These are phyloP conservation scores for Dinochytrium kinnereticum DNA, from an alignment of 371 early-diverging fungal genomes.

Conservation along the genomic window DNA sequence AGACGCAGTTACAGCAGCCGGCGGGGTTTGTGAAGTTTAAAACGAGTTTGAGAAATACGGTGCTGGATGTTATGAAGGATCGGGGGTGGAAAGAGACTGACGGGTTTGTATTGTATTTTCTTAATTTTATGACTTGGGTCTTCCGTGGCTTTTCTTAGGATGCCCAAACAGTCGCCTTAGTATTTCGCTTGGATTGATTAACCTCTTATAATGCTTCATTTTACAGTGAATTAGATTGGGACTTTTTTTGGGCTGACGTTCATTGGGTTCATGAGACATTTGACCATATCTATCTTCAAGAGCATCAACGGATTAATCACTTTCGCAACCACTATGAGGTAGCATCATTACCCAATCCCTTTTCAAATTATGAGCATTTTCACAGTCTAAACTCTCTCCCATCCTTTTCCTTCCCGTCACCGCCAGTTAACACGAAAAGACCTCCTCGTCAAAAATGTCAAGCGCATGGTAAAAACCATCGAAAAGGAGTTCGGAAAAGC, in stretches of 20 bases:
- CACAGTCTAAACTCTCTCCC: too few species aligned
- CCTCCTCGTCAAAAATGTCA: slow-evolving; percentile 65
- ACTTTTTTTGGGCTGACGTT: slow-evolving; percentile 65
- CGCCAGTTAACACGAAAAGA: slow-evolving; percentile 65
- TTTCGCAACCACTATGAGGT: slow-evolving; percentile 69
- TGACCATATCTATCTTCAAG: slow-evolving; percentile 58
- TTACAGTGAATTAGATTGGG: slow-evolving; percentile 58
- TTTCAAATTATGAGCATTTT: neutral
- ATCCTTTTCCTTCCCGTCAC: too few species aligned
- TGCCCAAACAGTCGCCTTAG: too few species aligned
- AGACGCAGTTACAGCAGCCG: neutral
- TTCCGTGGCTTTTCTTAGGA: too few species aligned
- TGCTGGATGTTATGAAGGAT: slow-evolving; percentile 59
- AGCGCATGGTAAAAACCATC: slow-evolving; percentile 60
- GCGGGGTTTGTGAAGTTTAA: slow-evolving; percentile 45
- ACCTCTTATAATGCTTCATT: neutral
- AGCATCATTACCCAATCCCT: neutral
- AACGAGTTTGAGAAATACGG: slow-evolving; percentile 57
- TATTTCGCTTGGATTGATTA: too few species aligned
- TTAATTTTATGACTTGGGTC: too few species aligned
- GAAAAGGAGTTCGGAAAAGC: slow-evolving; percentile 59
- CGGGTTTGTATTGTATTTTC: slow-evolving; percentile 23
- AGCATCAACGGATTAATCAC: slow-evolving; percentile 63
- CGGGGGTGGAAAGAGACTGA: slow-evolving; percentile 64
- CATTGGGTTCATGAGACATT: slow-evolving; percentile 67